Evolutionary conservation across 495 filamentous ascomycete genomes (phyloP).

Genomic region (Lasiosphaeris hirsuta): DNA sequence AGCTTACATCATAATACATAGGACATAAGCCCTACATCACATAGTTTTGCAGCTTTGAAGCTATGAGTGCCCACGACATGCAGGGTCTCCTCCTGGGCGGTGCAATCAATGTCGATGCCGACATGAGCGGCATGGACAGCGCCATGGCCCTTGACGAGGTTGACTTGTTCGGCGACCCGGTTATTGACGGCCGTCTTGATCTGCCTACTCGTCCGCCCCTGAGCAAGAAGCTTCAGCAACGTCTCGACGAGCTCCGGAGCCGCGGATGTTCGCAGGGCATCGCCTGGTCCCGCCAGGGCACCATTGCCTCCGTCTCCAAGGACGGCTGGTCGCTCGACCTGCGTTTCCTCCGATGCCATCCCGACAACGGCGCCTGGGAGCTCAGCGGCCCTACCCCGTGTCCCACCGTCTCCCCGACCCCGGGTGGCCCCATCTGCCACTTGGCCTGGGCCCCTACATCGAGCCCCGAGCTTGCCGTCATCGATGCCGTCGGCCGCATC

Average conservation of each 20-base stretch:
- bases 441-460: slow-evolving; percentile 74
- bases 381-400: slow-evolving; percentile 58
- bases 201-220: slow-evolving; percentile 45
- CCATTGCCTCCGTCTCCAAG: slow-evolving; percentile 76
- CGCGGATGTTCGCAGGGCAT: slow-evolving; percentile 83
- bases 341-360: slow-evolving; percentile 65
- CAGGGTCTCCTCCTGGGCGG: slow-evolving; percentile 18
- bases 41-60: not conserved
- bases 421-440: slow-evolving; percentile 58
- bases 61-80: slow-evolving; percentile 21
- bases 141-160: slow-evolving; percentile 63
- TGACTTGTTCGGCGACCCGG: slow-evolving; percentile 74
- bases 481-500: slow-evolving; percentile 71
- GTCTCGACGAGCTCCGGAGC: slow-evolving; percentile 73
- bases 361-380: slow-evolving; percentile 71
- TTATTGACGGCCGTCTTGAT: too few species aligned
- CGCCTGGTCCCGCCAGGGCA: slow-evolving; percentile 86
- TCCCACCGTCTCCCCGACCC: slow-evolving; percentile 37
- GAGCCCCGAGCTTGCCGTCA: slow-evolving; percentile 66
- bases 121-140: slow-evolving; percentile 62
- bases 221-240: slow-evolving; percentile 65
- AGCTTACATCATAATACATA: too few species aligned
- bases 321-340: slow-evolving; percentile 66
- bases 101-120: slow-evolving; percentile 59
- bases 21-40: too few species aligned